phyloP scores from a whole-genome alignment of 768 basidiomycete genomes.

The Nidularia sp. region DNA sequence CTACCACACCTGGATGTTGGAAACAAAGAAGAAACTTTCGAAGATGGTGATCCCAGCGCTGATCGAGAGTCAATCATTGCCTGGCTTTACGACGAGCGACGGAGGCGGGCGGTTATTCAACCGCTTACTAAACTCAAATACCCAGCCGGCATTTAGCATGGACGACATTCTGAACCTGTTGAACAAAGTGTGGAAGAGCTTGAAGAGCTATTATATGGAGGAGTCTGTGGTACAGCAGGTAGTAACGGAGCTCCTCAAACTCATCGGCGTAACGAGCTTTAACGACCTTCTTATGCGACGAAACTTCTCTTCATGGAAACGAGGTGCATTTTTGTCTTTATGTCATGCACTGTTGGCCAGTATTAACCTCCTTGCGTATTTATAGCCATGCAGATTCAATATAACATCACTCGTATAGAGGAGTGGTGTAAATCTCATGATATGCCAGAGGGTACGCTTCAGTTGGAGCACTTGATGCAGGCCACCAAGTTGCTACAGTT shows the following conservation, averaged over 20 bases:
- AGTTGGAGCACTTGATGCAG: slow-evolving; percentile 99
- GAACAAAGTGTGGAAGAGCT: slow-evolving; percentile 96
- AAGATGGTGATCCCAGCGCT: slow-evolving; percentile 99
- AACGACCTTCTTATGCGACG: slow-evolving; percentile 98
- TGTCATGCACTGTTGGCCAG: neutral
- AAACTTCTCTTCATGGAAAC: slow-evolving; percentile 99
- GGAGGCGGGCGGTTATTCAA: slow-evolving; percentile 92
- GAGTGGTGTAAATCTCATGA: slow-evolving; percentile 99
- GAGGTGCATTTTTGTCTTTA: slow-evolving; percentile 54
- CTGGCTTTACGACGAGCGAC: slow-evolving; percentile 95
- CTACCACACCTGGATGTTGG: slow-evolving; percentile 99
- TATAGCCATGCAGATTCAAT: slow-evolving; percentile 99
- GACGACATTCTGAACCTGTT: slow-evolving; percentile 95
- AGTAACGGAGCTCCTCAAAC: slow-evolving; percentile 88
- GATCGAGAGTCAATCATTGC: slow-evolving; percentile 95
- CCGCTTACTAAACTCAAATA: slow-evolving; percentile 82
- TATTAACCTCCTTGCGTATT: neutral
- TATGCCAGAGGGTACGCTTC: slow-evolving; percentile 97
- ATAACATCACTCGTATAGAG: slow-evolving; percentile 95
- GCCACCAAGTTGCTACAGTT: slow-evolving; percentile 96
- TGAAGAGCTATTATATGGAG: slow-evolving; percentile 99
- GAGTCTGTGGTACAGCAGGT: slow-evolving; percentile 96
- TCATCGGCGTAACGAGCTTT: slow-evolving; percentile 95
- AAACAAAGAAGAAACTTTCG: slow-evolving; percentile 90
- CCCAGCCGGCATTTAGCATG: slow-evolving; percentile 91